Base-by-base conservation (phyloP, 345 rosid genomes). In the Viola odorata region DNA sequence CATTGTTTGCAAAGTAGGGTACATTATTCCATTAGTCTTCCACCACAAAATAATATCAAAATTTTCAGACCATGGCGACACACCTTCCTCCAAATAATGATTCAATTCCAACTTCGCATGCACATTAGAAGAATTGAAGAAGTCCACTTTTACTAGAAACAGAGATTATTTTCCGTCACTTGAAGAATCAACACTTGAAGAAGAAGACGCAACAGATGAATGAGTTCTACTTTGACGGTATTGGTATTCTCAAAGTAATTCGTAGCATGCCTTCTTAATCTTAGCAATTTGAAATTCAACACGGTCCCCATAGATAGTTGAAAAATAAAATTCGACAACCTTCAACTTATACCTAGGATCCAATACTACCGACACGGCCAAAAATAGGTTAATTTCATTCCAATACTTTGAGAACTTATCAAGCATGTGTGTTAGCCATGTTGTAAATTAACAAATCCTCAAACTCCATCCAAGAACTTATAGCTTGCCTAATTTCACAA, bases 321-420 rank as follows among this genome's bases (percentile, higher is more conserved):
- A 12, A 12, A 12, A 38, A 44, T 1, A 69, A 37, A 5, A 11
- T 5, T 62, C 32, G 3, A 61, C 1, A 3, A 55, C 5, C 6
- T 1, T 47, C 5, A 63, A 1, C 39, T 58, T 58, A 6, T 23
- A 64, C 12, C 23, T 45, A 5, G 61, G 52, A 48, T 64, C 51
- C 4, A 64, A 63, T 50, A 63, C 1, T 9, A 7, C 57, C 41
- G 13, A 49, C 40, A 12, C 45, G 23, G 8, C 10, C 40, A 66
- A 49, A 45, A 58, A 4, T 3, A 13, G 1, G 36, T 38, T 4
- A 7, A 66, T 57, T 3, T 15, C 23, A 52, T 12, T 8, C 57
- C 57, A 64, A 70, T 58, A 70, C 42, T 70, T 58, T 0, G 58
- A 48, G 59, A 51, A 64, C n/a, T 60, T 65, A 3, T 14, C 47